These are phyloP conservation scores for Saccharomycopsis phalli DNA, from an alignment of 1,139 yeast species.

Conservation along the genomic window DNA sequence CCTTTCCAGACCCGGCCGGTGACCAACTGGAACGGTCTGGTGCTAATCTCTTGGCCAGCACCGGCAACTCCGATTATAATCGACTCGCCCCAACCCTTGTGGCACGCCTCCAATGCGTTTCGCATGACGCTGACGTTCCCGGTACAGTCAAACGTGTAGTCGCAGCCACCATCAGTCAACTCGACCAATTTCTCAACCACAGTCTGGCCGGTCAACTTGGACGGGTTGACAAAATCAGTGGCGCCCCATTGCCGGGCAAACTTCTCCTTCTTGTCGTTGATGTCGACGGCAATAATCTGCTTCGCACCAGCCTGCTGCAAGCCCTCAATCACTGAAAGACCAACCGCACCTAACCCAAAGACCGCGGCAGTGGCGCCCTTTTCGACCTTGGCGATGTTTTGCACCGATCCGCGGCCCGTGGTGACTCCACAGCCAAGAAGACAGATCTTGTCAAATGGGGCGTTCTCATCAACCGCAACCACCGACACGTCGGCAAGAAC, in stretches of 20 bases:
- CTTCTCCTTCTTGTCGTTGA: slow-evolving; percentile 71
- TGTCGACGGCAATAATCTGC: slow-evolving; percentile 78
- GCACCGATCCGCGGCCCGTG: slow-evolving; percentile 97
- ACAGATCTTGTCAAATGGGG: slow-evolving; percentile 81
- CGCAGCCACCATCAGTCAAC: slow-evolving; percentile 94
- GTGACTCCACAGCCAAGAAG: slow-evolving; percentile 97
- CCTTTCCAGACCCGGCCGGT: slow-evolving; percentile 99
- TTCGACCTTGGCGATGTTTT: slow-evolving; percentile 86
- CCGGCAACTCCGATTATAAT: slow-evolving; percentile 96
- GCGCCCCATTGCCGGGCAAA: slow-evolving; percentile 93
- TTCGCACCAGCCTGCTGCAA: slow-evolving; percentile 76
- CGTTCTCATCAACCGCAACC: slow-evolving; percentile 79
- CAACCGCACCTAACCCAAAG: slow-evolving; percentile 97
- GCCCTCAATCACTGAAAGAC: slow-evolving; percentile 92
- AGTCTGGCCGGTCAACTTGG: slow-evolving; percentile 59
- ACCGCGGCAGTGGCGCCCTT: slow-evolving; percentile 81
- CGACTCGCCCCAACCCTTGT: slow-evolving; percentile 98
- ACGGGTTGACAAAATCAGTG: slow-evolving; percentile 86
- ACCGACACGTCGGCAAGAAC: slow-evolving; percentile 98
- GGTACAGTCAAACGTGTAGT: slow-evolving; percentile 94
- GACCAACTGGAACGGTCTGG: slow-evolving; percentile 97
- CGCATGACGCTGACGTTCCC: slow-evolving; percentile 96
- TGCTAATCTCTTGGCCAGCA: slow-evolving; percentile 92
- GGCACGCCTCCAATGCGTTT: slow-evolving; percentile 91
- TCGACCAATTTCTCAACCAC: slow-evolving; percentile 81